Conservation (phyloP, 306 rosid genomes). For the Dryas alaskensis region DNA sequence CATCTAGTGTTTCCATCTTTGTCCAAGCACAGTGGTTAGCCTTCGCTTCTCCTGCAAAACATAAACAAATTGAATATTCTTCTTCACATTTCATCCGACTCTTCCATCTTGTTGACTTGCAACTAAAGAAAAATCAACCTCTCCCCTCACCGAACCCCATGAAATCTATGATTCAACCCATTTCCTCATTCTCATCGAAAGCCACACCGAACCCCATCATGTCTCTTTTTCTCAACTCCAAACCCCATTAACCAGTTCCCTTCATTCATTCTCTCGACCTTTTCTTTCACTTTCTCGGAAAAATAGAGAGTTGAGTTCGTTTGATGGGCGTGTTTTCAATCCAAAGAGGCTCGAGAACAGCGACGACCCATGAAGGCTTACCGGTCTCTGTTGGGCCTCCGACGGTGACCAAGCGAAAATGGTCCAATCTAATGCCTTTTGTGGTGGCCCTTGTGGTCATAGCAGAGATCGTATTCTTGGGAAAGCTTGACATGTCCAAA, state of each 20-base stretch:
- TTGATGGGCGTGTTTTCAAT: conserved; percentile 54
- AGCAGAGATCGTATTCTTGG: conserved; percentile 81
- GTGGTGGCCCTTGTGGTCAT: conserved; percentile 66
- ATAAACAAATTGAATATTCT: not conserved
- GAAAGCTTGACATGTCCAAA: conserved; percentile 73
- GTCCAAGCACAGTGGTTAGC: not conserved
- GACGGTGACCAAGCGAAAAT: conserved; percentile 50
- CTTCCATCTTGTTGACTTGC: conserved; percentile 15
- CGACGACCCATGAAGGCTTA: conserved; percentile 43
- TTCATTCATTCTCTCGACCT: not conserved
- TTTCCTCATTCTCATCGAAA: not conserved
- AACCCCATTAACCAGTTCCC: not conserved
- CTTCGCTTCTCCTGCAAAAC: conserved; percentile 3
- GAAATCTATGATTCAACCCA: not conserved
- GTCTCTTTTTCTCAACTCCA: conserved; percentile 5
- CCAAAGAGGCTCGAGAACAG: conserved; percentile 62
- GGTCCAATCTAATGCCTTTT: conserved; percentile 64
- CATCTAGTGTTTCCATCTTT: not conserved
- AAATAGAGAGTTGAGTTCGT: not conserved
- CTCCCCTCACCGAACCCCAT: not conserved
- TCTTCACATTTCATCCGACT: not conserved
- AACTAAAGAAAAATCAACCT: conserved; percentile 1
- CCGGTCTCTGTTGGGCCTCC: conserved; percentile 36
- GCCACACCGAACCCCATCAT: not conserved
- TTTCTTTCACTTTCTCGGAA: conserved; percentile 16